Evolutionary conservation across 176 grass and related monocot species (phyloP), one percentile per base, ranked within the genome.

Genomic region (Lolium multiflorum): DNA sequence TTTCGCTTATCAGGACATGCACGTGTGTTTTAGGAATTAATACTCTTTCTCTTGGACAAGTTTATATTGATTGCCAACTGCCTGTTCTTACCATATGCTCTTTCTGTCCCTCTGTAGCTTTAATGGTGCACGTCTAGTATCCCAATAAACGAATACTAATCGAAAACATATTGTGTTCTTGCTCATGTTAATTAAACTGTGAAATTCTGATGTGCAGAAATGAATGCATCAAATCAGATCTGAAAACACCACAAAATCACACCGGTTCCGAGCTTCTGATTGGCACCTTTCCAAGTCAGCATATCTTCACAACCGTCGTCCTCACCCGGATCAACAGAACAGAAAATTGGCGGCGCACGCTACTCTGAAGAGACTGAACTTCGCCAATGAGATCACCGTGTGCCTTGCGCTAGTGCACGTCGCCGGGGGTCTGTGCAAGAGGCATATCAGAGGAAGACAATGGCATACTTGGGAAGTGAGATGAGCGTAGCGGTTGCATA

Each of bases 321-420:
- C 12, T 71, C 71, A 43, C 61, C 48, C 15, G 13, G 44, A 72
- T 47, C 65, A 85, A 54, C 47, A 60, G 3, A 83, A 31, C 65
- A 71, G 62, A 57, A 78, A 82, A 35, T 35, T 89, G 71, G 82
- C 18, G 11, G 69, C 82, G 4, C 68, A 85, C 20, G 38, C 71
- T 57, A 46, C 28, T 17, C 74, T 73, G 22, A 89, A 86, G 48
- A 71, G 62, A 56, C 62, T 41, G 18, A 86, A 86, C 20, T 22
- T 58, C 35, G 37, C 89, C 60, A 76, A 88, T 62, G 79, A 83
- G 44, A 83, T 80, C 52, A 15, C 24, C 77, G 85, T 60, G 38
- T 46, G 52, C 5, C 16, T 56, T 15, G 0, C 11, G 52, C 52
- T 56, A 18, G 81, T 56, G 6, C 38, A 75, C 1, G 26, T n/a